phyloP scores from a whole-genome alignment of 257 asterid genomes.

The Nemophila menziesii region DNA sequence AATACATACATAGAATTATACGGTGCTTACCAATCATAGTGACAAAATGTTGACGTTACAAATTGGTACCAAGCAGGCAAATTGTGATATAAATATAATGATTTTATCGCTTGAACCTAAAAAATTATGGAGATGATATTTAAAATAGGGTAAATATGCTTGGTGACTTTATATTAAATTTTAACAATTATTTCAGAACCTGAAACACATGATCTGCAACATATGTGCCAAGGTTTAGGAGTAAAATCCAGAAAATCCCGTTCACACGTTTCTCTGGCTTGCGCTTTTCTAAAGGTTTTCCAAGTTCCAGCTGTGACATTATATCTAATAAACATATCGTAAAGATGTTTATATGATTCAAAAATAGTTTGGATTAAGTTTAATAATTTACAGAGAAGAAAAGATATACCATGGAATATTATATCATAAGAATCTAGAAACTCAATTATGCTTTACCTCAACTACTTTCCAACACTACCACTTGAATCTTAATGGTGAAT shows the following conservation, averaged over 20 bases:
- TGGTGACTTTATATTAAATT: too few species aligned
- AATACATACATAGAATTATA: slow-evolving; percentile 3
- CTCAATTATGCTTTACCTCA: background rate
- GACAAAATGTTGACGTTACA: slow-evolving; percentile 88
- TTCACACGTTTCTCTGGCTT: slow-evolving; percentile 64
- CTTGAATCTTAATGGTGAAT: background rate
- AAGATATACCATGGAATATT: background rate
- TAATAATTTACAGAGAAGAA: background rate
- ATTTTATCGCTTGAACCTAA: slow-evolving; percentile 60
- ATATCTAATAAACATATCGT: slow-evolving; percentile 56
- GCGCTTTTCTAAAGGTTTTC: slow-evolving; percentile 41
- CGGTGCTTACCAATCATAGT: slow-evolving; percentile 62
- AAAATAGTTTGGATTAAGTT: background rate
- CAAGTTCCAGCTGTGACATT: slow-evolving; percentile 70
- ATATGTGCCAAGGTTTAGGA: slow-evolving; percentile 65
- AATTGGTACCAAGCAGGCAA: slow-evolving; percentile 92
- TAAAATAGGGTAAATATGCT: background rate
- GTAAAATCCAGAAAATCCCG: slow-evolving; percentile 89
- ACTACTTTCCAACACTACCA: background rate
- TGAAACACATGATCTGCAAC: slow-evolving; percentile 79
- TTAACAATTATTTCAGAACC: slow-evolving; percentile 34
- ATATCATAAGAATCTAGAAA: background rate
- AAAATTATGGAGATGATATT: slow-evolving; percentile 1
- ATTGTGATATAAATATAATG: slow-evolving; percentile 73
- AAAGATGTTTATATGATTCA: slow-evolving; percentile 12